These are phyloP conservation scores for Pseudogymnoascus sp. DNA, from an alignment of 2,329 filamentous ascomycete species.

Conservation along the genomic window DNA sequence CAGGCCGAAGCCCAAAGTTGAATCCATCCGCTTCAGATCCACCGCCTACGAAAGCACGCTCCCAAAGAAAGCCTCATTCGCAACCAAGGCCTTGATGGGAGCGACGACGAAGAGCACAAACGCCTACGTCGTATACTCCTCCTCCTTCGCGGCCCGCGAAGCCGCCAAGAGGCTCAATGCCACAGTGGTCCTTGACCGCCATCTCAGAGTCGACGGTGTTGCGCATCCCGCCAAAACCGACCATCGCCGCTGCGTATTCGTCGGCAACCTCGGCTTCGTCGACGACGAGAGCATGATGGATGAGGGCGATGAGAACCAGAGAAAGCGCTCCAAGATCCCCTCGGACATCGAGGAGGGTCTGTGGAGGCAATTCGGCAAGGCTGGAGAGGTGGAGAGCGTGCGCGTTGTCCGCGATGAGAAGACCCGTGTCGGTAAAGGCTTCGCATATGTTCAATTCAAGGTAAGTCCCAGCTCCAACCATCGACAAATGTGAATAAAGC, in stretches of 20 bases:
- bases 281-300: constrained; percentile 76
- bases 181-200: constrained; percentile 73
- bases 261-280: constrained; percentile 93
- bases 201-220: constrained; percentile 84
- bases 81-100: constrained; percentile 83
- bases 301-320: constrained; percentile 59
- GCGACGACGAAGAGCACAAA: constrained; percentile 90
- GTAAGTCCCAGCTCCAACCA: constrained; percentile 36
- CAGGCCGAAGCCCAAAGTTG: constrained; percentile 61
- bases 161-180: constrained; percentile 78
- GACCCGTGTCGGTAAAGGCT: constrained; percentile 91
- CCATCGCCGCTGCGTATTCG: constrained; percentile 86
- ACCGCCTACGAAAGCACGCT: constrained; percentile 74
- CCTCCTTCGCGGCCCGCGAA: constrained; percentile 65
- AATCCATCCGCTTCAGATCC: constrained; percentile 91
- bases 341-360: constrained; percentile 89
- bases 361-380: constrained; percentile 72
- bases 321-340: constrained; percentile 68
- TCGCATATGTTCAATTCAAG: constrained; percentile 95
- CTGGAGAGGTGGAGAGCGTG: constrained; percentile 84
- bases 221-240: constrained; percentile 79
- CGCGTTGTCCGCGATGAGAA: constrained; percentile 83
- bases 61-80: constrained; percentile 91
- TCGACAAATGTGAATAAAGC: constrained; percentile 13
- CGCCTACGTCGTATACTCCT: constrained; percentile 86